Evolutionary conservation across 1,284 basidiomycete species (phyloP), one percentile per base, ranked within the genome.

Genomic region (Leccinum variabile): DNA sequence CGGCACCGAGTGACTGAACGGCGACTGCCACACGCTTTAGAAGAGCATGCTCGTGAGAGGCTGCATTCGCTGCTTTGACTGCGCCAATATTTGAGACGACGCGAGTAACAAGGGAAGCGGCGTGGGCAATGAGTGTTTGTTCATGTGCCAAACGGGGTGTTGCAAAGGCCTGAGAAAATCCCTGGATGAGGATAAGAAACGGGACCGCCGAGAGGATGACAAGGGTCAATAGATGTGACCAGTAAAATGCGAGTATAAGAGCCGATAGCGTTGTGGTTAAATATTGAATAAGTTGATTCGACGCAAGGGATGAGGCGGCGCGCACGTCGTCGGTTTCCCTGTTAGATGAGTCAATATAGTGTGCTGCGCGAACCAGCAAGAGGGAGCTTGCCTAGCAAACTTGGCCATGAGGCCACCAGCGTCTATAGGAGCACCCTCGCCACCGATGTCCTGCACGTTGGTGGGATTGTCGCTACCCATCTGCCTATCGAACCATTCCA

Each of bases 41-140:
- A 13, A 81, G 77, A 4, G 74, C 62, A 8, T 78, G 75, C 69
- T 98, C 94, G 71, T 83, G 78, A 0, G 76, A 64, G 63, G 90
- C 80, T 2, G 95, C 95, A 75, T 97, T 98, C 83, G 97, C 97
- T 0, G 93, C 94, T 75, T 99, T 99, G 76, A 99, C 92, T 0
- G 96, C 98, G 3, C 92, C 79, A 68, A 99, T 95, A 50, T 91
- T 86, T 7, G 85, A 77, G 4, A 92, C 22, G 22, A 22, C 22
- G 22, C 22, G 22, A 3, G 22, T 22, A 22, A 22, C 22, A 22
- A 22, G 22, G 22, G 22, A 22, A 22, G 22, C 22, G 22, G 22
- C 22, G 22, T 82, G 79, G 11, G 90, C 87, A 3, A 90, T 86
- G 8, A 87, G 82, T 0, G 80, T 74, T 53, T 92, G 86, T 70